A percentile compares a stretch with the other conserved stretches of the same genome.
Conservation (phyloP, 108 stramenopile genomes). For the Fragilaria crotonensis region DNA sequence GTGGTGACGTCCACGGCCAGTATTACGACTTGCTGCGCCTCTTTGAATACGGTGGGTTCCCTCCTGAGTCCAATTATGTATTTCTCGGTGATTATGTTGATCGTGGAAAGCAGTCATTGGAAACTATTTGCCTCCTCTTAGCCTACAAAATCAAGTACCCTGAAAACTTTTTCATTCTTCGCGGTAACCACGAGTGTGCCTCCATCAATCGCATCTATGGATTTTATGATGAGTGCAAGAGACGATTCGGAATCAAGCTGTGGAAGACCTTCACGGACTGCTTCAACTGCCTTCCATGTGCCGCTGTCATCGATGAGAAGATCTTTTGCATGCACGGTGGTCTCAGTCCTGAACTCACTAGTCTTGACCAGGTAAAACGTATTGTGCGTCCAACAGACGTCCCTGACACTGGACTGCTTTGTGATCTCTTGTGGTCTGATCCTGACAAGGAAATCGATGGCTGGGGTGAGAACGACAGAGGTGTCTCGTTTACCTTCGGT, state of each 20-base stretch:
- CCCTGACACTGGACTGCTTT: conserved; percentile 98
- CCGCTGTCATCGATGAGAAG: conserved; percentile 99
- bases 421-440: conserved; percentile 99
- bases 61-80: conserved; percentile 95
- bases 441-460: conserved; percentile 99
- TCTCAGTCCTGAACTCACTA: conserved; percentile 92
- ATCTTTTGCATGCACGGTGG: conserved; percentile 99
- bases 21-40: conserved; percentile 97
- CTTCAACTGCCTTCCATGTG: conserved; percentile 99
- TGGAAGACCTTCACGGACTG: conserved; percentile 99
- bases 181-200: conserved; percentile 99
- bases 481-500: conserved; percentile 99
- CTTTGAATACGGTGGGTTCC: conserved; percentile 97
- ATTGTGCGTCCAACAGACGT: conserved; percentile 98
- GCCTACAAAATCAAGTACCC: conserved; percentile 99
- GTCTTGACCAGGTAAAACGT: conserved; percentile 94
- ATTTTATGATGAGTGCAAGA: conserved; percentile 99
- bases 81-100: conserved; percentile 99
- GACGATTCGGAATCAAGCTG: conserved; percentile 95
- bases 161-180: conserved; percentile 97
- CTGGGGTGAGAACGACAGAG: conserved; percentile 99
- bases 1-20: conserved; percentile 95
- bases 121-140: conserved; percentile 95
- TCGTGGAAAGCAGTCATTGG: conserved; percentile 95
- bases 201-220: conserved; percentile 99